These are phyloP conservation scores for Pichia sp. DNA, from an alignment of 1,139 yeast species.

Conservation along the genomic window DNA sequence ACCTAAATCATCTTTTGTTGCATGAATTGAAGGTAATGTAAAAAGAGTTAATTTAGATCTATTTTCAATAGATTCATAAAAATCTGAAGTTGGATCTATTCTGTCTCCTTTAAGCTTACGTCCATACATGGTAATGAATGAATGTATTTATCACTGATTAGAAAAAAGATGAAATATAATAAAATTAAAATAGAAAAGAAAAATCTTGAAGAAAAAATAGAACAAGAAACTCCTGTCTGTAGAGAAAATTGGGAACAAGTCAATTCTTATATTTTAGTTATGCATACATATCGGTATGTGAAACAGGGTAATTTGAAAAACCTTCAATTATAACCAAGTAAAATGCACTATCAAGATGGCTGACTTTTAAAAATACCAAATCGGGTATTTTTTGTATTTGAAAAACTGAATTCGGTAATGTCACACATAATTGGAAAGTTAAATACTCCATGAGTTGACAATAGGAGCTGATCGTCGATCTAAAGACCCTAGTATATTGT, in stretches of 20 bases:
- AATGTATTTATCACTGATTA: neutral
- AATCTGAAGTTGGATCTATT: conserved; percentile 8
- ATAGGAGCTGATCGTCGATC: no score
- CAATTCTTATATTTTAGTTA: no score
- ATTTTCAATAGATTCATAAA: conserved; percentile 9
- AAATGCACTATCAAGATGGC: neutral
- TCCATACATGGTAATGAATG: neutral
- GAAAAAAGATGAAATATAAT: neutral
- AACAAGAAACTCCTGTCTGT: no score
- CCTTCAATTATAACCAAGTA: neutral
- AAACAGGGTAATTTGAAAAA: neutral
- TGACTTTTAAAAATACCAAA: neutral
- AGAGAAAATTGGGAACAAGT: no score
- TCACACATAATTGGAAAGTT: no score
- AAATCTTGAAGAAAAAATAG: neutral
- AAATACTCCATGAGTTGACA: no score
- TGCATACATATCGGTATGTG: no score
- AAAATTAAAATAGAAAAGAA: neutral
- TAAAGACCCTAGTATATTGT: no score
- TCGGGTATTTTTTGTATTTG: neutral
- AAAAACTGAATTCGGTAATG: neutral
- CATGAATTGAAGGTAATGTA: conserved; percentile 7
- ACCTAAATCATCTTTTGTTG: neutral
- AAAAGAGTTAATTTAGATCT: conserved; percentile 5
- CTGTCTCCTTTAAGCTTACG: conserved; percentile 10